These are phyloP conservation scores for Diddensiella caesifluorescens DNA, from an alignment of 805 yeast genomes.

Conservation along the genomic window DNA sequence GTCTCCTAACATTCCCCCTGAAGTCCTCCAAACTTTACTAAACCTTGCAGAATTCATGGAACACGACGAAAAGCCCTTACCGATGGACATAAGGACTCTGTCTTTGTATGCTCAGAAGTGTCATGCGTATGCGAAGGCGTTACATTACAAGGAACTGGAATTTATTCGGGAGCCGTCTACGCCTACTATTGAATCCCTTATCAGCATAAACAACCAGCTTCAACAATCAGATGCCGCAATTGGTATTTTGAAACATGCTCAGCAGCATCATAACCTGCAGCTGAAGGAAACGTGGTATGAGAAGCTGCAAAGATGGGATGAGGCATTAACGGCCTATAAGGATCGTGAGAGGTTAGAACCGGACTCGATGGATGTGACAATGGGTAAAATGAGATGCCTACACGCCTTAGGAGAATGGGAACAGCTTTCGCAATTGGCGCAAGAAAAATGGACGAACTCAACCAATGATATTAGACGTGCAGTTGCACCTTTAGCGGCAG, in stretches of 20 bases:
- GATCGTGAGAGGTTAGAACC: conserved; percentile 59
- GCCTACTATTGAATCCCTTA: conserved; percentile 85
- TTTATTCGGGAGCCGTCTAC: conserved; percentile 91
- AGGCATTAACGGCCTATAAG: conserved; percentile 85
- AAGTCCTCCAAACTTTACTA: conserved; percentile 81
- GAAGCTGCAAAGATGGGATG: conserved; percentile 96
- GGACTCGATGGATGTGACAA: conserved; percentile 71
- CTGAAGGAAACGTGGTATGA: conserved; percentile 98
- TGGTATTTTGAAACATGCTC: conserved; percentile 70
- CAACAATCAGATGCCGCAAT: conserved; percentile 98
- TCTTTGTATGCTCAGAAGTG: conserved; percentile 92
- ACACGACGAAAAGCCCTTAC: conserved; percentile 91
- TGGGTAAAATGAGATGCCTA: conserved; percentile 97
- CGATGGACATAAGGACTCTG: conserved; percentile 81
- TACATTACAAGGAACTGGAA: conserved; percentile 92
- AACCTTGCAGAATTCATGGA: conserved; percentile 96
- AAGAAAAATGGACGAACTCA: conserved; percentile 75
- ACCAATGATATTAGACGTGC: conserved; percentile 68
- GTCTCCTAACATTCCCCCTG: conserved; percentile 91
- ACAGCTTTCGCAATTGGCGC: conserved; percentile 76
- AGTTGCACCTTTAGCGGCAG: conserved; percentile 97
- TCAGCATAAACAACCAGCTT: conserved; percentile 85
- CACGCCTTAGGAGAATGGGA: conserved; percentile 99
- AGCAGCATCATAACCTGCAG: conserved; percentile 70
- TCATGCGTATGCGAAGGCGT: conserved; percentile 96